phyloP scores from a whole-genome alignment of 148 eudicot species.

The Nyssa sinensis region DNA sequence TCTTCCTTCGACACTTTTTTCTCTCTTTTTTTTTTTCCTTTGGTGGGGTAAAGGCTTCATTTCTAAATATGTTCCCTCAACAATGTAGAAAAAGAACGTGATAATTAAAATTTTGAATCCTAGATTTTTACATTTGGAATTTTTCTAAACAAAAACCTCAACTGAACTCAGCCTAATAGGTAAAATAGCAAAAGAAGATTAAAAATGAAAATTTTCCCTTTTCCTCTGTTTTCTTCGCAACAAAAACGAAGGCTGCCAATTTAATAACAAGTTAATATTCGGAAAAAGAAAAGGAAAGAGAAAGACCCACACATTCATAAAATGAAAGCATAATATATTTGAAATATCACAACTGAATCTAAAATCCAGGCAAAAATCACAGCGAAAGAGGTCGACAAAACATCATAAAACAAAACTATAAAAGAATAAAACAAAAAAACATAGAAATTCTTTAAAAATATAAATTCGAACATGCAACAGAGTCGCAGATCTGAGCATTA shows the following conservation, averaged over 20 bases:
- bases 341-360: background rate
- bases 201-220: background rate
- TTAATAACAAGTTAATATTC: background rate
- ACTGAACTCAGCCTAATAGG: background rate
- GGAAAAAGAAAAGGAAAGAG: background rate
- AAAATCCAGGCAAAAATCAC: background rate
- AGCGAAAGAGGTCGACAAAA: background rate
- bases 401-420: background rate
- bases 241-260: background rate
- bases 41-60: too few species aligned
- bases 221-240: background rate
- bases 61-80: background rate
- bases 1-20: background rate
- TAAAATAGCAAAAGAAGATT: background rate
- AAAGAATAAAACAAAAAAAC: background rate
- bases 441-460: background rate
- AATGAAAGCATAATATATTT: background rate
- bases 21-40: background rate
- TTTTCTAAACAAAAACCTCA: background rate
- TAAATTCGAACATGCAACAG: background rate
- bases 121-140: background rate
- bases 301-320: background rate
- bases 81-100: background rate
- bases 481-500: conserved; percentile 16
- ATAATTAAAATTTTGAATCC: background rate